Conservation (phyloP, 495 filamentous ascomycete genomes). For the Ramalina intermedia region DNA sequence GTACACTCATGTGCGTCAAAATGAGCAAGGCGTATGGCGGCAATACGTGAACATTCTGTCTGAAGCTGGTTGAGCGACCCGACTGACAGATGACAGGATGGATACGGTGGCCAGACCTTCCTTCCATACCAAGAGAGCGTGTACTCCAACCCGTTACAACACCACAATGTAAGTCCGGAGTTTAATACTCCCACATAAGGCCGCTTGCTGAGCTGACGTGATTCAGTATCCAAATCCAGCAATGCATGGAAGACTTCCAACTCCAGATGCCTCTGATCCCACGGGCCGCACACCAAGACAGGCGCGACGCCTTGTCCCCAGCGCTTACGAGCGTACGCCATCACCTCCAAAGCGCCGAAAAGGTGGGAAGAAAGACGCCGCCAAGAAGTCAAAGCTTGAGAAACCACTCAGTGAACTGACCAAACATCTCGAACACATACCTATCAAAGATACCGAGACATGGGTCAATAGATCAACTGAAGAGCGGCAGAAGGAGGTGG, state of each 20-base stretch:
- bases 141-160: constrained; percentile 1
- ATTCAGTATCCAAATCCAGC: constrained; percentile 10
- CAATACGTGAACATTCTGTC: neutral
- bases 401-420: constrained; percentile 70
- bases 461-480: constrained; percentile 64
- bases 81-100: constrained; percentile 15
- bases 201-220: neutral
- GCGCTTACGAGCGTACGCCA: constrained; percentile 2
- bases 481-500: constrained; percentile 50
- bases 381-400: constrained; percentile 38
- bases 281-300: constrained; percentile 3
- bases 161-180: constrained; percentile 8
- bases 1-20: too few relatives aligned
- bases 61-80: neutral
- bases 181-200: neutral
- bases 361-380: constrained; percentile 12
- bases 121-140: constrained; percentile 2
- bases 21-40: neutral
- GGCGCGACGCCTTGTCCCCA: neutral
- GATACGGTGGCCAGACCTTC: constrained; percentile 6
- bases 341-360: constrained; percentile 24
- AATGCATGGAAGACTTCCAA: constrained; percentile 8
- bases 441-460: constrained; percentile 63
- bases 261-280: constrained; percentile 5
- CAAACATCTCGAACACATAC: constrained; percentile 43